Evolutionary conservation across 2,329 filamentous ascomycete species (phyloP).

Genomic region (Tolypocladium cylindrosporum): DNA sequence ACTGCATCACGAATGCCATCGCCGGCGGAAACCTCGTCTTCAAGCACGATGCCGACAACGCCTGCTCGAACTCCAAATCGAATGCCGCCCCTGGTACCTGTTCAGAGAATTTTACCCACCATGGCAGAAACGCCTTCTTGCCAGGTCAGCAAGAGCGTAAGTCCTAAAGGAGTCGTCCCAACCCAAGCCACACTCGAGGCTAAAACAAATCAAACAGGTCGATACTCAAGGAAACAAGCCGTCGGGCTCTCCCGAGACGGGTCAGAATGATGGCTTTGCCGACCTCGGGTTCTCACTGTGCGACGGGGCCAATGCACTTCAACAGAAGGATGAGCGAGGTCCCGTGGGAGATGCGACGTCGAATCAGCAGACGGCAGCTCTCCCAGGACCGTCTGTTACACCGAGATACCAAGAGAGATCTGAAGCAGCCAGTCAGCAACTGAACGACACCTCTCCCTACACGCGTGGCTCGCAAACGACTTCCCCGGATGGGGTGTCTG

Average conservation of each 20-base stretch:
- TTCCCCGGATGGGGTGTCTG: background rate
- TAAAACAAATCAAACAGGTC: background rate
- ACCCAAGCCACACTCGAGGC: background rate
- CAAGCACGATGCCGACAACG: background rate
- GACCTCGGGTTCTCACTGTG: too few species aligned
- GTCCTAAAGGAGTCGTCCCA: background rate
- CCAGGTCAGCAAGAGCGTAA: background rate
- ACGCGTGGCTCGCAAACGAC: background rate
- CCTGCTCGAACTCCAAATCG: background rate
- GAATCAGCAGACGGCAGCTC: background rate
- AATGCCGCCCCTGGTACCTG: too few species aligned
- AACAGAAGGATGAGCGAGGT: background rate
- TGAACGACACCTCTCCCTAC: background rate
- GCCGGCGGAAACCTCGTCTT: background rate
- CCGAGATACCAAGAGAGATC: background rate
- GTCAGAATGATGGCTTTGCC: background rate
- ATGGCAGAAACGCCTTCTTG: background rate
- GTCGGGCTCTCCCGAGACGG: too few species aligned
- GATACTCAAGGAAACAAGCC: background rate
- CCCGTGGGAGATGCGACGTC: background rate
- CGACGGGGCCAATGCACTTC: background rate
- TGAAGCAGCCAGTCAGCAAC: background rate
- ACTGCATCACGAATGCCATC: background rate
- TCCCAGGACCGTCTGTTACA: background rate
- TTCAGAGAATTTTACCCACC: background rate